phyloP scores from a whole-genome alignment of 1,139 yeast genomes.

The Blastobotrys aristatus region DNA sequence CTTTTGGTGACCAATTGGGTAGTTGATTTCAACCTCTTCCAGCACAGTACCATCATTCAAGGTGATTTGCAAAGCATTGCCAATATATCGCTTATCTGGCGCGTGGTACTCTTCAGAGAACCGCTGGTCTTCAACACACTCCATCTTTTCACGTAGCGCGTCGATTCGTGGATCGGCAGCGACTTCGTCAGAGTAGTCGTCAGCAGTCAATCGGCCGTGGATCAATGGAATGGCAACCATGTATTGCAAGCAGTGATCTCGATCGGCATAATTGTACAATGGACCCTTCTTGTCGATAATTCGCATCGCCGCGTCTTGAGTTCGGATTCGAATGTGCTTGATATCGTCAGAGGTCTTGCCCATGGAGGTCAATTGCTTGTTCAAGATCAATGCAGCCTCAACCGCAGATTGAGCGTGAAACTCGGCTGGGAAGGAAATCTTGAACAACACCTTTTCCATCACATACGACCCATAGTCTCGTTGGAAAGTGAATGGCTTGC shows the following conservation, averaged over 20 bases:
- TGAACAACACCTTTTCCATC: constrained; percentile 58
- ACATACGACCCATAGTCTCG: constrained; percentile 51
- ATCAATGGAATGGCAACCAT: constrained; percentile 55
- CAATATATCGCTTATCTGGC: constrained; percentile 52
- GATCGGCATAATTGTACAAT: constrained; percentile 54
- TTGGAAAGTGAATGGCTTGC: constrained; percentile 49
- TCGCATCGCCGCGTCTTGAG: constrained; percentile 57
- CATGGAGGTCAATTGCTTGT: constrained; percentile 35
- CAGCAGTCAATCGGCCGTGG: constrained; percentile 51
- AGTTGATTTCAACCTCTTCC: constrained; percentile 51
- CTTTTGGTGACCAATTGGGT: constrained; percentile 53
- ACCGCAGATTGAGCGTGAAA: constrained; percentile 65
- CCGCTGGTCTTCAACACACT: constrained; percentile 46
- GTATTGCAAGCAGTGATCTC: constrained; percentile 60
- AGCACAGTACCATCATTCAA: constrained; percentile 50
- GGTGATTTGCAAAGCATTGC: constrained; percentile 48
- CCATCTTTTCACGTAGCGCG: constrained; percentile 48
- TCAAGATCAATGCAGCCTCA: constrained; percentile 49
- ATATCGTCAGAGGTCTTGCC: constrained; percentile 48
- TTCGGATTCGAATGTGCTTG: constrained; percentile 45
- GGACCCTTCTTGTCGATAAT: constrained; percentile 57
- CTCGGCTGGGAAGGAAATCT: constrained; percentile 61
- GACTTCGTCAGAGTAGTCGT: constrained; percentile 48
- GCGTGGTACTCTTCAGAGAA: constrained; percentile 51
- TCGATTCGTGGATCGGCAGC: constrained; percentile 52